phyloP scores from a whole-genome alignment of 352 stramenopile species.

The Phytophthora ohioensis region DNA sequence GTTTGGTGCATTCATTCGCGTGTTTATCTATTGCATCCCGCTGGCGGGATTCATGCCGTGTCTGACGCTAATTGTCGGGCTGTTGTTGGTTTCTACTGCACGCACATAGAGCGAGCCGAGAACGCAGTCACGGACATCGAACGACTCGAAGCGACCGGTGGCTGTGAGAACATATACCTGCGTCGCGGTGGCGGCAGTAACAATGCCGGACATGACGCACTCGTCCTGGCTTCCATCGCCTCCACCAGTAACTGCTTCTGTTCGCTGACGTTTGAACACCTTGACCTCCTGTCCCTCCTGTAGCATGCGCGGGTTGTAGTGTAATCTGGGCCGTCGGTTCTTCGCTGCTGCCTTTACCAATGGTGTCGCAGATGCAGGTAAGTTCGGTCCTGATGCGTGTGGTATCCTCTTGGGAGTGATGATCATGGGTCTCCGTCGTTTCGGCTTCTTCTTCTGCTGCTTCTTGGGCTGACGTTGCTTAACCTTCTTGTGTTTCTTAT shows the following conservation, averaged over 20 bases:
- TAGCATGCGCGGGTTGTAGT: constrained; percentile 58
- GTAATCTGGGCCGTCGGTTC: constrained; percentile 34
- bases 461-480: constrained; percentile 15
- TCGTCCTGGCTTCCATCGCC: constrained; percentile 27
- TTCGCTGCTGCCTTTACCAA: constrained; percentile 4
- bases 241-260: constrained; percentile 1
- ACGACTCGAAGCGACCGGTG: constrained; percentile 48
- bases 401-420: constrained; percentile 35
- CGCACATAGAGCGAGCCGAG: constrained; percentile 41
- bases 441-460: constrained; percentile 33
- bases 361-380: constrained; percentile 23
- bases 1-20: constrained; percentile 22
- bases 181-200: constrained; percentile 56
- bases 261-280: constrained; percentile 41
- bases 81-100: constrained; percentile 26
- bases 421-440: constrained; percentile 31
- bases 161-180: constrained; percentile 56
- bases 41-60: constrained; percentile 8
- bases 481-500: constrained; percentile 23
- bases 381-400: constrained; percentile 17
- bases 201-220: constrained; percentile 48
- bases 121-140: constrained; percentile 60
- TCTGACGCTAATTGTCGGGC: constrained; percentile 21
- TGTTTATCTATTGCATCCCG: constrained; percentile 34
- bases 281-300: constrained; percentile 67